phyloP scores from a whole-genome alignment of 108 stramenopile species.

The Cyclotella baltica region DNA sequence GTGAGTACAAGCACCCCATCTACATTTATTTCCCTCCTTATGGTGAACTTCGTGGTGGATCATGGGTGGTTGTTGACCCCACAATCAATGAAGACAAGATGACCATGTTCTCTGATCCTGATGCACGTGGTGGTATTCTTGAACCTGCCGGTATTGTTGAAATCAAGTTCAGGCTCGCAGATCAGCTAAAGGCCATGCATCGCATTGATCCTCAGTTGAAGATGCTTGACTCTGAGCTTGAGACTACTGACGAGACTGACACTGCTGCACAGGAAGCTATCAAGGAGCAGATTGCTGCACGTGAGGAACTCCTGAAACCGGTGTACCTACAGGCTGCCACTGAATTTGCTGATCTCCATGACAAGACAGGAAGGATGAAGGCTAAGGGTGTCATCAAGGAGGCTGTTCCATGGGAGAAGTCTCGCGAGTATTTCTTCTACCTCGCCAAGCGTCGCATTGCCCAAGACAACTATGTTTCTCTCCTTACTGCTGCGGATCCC shows the following conservation, averaged over 20 bases:
- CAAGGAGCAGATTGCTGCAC: slow-evolving; percentile 86
- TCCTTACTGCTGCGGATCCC: slow-evolving; percentile 64
- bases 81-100: slow-evolving; percentile 98
- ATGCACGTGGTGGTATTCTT: slow-evolving; percentile 97
- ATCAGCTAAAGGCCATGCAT: slow-evolving; percentile 90
- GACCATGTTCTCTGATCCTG: slow-evolving; percentile 98
- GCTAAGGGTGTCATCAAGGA: slow-evolving; percentile 97
- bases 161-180: slow-evolving; percentile 96
- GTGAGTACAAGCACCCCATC: slow-evolving; percentile 95
- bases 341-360: slow-evolving; percentile 98
- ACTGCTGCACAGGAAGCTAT: slow-evolving; percentile 64
- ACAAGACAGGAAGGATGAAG: slow-evolving; percentile 98
- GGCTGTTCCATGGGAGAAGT: slow-evolving; percentile 90
- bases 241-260: slow-evolving; percentile 76
- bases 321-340: slow-evolving; percentile 96
- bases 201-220: slow-evolving; percentile 87
- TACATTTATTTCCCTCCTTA: slow-evolving; percentile 98
- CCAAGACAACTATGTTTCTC: slow-evolving; percentile 83
- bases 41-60: slow-evolving; percentile 98
- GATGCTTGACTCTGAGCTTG: slow-evolving; percentile 89
- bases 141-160: slow-evolving; percentile 98
- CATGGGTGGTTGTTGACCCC: slow-evolving; percentile 99
- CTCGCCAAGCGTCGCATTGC: slow-evolving; percentile 92
- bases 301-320: slow-evolving; percentile 92
- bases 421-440: slow-evolving; percentile 96